Conservation (phyloP, 2,329 filamentous ascomycete species). For the Cephalotrichum gorgonifer region DNA sequence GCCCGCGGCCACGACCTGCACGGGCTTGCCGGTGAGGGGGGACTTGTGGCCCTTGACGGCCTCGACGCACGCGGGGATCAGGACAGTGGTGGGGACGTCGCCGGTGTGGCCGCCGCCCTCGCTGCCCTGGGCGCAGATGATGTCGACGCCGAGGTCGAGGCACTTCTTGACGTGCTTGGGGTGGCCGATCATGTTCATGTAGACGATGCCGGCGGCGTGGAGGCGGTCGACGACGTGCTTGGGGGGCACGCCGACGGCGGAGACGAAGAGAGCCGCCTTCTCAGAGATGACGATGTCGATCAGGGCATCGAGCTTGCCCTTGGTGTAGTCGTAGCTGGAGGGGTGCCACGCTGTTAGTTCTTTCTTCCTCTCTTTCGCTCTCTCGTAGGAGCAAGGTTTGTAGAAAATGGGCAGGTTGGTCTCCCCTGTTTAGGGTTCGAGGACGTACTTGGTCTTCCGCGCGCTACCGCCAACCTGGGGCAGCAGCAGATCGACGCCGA, state of each 20-base stretch:
- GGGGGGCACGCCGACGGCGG: constrained; percentile 87
- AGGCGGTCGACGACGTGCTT: constrained; percentile 81
- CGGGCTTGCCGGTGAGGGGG: constrained; percentile 74
- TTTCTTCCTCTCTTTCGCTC: neutral
- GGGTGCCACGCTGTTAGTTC: too few relatives aligned
- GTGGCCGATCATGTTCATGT: constrained; percentile 99
- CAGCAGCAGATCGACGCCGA: constrained; percentile 86
- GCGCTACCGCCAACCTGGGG: constrained; percentile 92
- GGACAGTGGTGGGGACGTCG: constrained; percentile 80
- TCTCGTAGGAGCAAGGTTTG: neutral
- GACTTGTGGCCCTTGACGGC: constrained; percentile 72
- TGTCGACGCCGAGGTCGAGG: constrained; percentile 80
- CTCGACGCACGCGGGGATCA: constrained; percentile 87
- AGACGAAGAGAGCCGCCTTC: constrained; percentile 88
- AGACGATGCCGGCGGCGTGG: constrained; percentile 77
- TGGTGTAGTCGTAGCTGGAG: constrained; percentile 94
- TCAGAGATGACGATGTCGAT: constrained; percentile 88
- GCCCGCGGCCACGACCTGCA: constrained; percentile 88
- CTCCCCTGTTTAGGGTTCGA: too few relatives aligned
- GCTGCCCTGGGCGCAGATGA: constrained; percentile 97
- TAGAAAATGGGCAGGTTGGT: too few relatives aligned
- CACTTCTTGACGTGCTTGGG: constrained; percentile 98
- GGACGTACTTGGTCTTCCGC: constrained; percentile 74
- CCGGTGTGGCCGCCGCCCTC: constrained; percentile 96
- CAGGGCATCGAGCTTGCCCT: constrained; percentile 90